Percentiles rank a stretch among this genome's conserved stretches.
Evolutionary conservation across 176 grass and related monocot species (phyloP).

Genomic region (Eleusine coracana): DNA sequence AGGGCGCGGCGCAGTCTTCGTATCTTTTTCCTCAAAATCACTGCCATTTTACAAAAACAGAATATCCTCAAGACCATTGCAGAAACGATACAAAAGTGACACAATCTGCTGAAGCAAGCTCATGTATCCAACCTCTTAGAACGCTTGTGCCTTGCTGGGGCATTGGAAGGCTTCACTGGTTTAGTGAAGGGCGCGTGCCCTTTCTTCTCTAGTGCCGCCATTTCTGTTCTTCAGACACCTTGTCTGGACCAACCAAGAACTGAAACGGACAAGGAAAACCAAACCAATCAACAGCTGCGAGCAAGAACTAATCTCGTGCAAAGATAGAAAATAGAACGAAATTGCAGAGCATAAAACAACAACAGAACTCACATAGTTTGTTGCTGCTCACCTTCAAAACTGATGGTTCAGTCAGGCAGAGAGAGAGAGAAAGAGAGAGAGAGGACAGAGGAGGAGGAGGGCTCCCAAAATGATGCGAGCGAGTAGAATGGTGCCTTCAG

Average conservation of each 20-base stretch:
- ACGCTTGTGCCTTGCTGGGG: conserved; percentile 50
- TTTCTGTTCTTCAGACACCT: conserved; percentile 39
- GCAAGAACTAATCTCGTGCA: conserved; percentile 18
- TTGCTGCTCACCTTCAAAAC: conserved; percentile 20
- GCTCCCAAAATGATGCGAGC: conserved; percentile 43
- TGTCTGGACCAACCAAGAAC: conserved; percentile 37
- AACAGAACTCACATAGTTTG: conserved; percentile 48
- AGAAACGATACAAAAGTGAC: background rate
- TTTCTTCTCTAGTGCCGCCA: conserved; percentile 56
- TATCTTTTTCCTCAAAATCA: conserved; percentile 57
- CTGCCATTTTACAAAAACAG: conserved; percentile 51
- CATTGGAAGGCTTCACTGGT: conserved; percentile 41
- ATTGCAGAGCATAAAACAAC: background rate
- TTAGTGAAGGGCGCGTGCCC: conserved; percentile 40
- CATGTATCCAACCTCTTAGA: conserved; percentile 68
- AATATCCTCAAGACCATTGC: background rate
- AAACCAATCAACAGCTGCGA: conserved; percentile 19
- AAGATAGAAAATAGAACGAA: conserved; percentile 5
- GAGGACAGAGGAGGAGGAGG: background rate
- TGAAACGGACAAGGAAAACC: conserved; percentile 11
- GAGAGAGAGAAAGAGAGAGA: background rate
- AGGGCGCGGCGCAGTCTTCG: conserved; percentile 40
- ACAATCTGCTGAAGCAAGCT: conserved; percentile 21
- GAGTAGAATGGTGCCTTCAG: conserved; percentile 53
- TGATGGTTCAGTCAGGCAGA: conserved; percentile 14